Evolutionary conservation across 2,329 filamentous ascomycete species (phyloP), one percentile per base, ranked within the genome.

Genomic region (Leptographium procerum): DNA sequence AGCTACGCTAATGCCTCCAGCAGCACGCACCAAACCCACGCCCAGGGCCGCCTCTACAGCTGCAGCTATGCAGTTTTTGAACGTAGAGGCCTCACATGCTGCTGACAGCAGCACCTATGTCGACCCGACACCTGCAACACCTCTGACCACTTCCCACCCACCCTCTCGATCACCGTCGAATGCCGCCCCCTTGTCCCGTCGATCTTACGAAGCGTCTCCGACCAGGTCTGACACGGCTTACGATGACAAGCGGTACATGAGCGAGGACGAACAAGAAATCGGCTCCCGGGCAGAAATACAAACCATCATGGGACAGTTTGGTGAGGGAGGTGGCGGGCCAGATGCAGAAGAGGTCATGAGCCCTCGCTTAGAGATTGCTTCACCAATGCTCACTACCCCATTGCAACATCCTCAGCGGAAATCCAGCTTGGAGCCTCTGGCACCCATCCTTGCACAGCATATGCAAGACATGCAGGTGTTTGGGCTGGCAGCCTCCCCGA

Each of bases 221-320:
- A 77, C 79, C 1, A 73, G 77, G 59, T 81, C 80, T 33, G 78
- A 82, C 65, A 74, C 73, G 33, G 78, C 72, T 8, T 79, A 81
- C 62, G 83, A 86, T 56, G 82, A 84, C 55, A 81, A 77, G 64
- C 73, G 72, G 60, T 78, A 78, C 57, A 64, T 76, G 40, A 85
- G 78, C 65, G 84, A 85, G 66, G 83, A 84, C 66, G 80, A 83
- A 57, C 80, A 82, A 26, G 85, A 91, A 53, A 81, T 82, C 55
- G 84, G 83, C 56, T 89, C 88, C 1, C 83, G 84, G 60, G 86
- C 87, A 7, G 94, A 99, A 73, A 96, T 99, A 61, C 89, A 96
- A 72, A 95, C 82, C 69, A 97, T 99, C 69, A 97, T 99, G 89
- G 89, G 90, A 62, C 94, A 97, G 72, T 97, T 97, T 66, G 86